Percentiles rank a stretch among this genome's conserved stretches.
These are phyloP conservation scores for Starmerella apis DNA, from an alignment of 805 yeast species.

Conservation along the genomic window DNA sequence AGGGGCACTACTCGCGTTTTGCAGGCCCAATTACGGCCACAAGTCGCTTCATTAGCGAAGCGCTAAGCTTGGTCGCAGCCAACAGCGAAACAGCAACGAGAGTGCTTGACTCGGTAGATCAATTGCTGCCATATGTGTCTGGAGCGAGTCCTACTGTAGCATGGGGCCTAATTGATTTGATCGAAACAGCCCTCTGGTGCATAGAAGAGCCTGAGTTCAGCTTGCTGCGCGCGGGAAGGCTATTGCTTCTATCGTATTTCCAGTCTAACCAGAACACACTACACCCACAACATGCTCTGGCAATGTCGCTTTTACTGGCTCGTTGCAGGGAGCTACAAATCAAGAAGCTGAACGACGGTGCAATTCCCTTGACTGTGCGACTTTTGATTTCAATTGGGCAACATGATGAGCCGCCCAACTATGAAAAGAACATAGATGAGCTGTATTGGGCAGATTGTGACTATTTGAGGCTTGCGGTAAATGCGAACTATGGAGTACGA, in stretches of 20 bases:
- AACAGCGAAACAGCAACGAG: background rate
- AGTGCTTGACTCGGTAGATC: background rate
- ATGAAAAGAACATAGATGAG: background rate
- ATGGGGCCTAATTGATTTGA: constrained; percentile 1
- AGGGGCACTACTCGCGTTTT: background rate
- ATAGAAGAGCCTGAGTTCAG: background rate
- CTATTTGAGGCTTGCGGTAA: background rate
- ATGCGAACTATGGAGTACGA: background rate
- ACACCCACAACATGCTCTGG: background rate
- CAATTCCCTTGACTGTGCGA: background rate
- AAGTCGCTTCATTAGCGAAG: background rate
- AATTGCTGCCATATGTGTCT: background rate
- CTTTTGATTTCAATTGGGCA: background rate
- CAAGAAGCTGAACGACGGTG: background rate
- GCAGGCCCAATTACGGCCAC: background rate
- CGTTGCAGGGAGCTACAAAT: background rate
- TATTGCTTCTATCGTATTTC: background rate
- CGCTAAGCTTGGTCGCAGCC: background rate
- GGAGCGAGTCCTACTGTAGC: background rate
- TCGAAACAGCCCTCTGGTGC: constrained; percentile 1
- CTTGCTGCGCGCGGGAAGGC: background rate
- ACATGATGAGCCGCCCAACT: background rate
- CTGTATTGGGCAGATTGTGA: background rate
- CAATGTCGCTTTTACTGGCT: background rate
- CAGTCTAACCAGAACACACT: background rate